These are phyloP conservation scores for Plasmodium gonderi DNA, from an alignment of 169 alveolate genomes.

Conservation along the genomic window DNA sequence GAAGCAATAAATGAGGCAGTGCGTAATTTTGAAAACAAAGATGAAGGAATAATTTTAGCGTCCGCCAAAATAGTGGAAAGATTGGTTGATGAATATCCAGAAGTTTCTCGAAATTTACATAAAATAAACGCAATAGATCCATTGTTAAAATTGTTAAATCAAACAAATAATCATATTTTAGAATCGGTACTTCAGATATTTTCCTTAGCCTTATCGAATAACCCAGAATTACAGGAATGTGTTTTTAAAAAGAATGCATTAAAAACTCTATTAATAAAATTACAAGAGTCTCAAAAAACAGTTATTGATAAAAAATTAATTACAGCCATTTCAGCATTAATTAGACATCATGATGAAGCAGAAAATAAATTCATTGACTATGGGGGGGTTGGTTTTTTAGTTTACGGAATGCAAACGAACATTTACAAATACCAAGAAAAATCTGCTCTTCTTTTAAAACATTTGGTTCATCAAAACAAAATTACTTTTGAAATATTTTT, in stretches of 20 bases:
- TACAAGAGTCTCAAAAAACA: constrained; percentile 55
- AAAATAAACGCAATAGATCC: constrained; percentile 73
- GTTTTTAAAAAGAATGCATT: constrained; percentile 66
- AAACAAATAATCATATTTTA: constrained; percentile 32
- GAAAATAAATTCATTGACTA: constrained; percentile 74
- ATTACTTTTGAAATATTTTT: constrained; percentile 46
- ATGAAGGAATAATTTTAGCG: constrained; percentile 69
- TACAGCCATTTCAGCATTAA: constrained; percentile 71
- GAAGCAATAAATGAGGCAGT: constrained; percentile 75
- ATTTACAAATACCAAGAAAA: constrained; percentile 65
- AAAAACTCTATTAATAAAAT: constrained; percentile 51
- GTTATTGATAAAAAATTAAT: constrained; percentile 53
- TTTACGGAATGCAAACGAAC: constrained; percentile 73
- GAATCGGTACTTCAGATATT: constrained; percentile 70
- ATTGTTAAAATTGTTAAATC: constrained; percentile 48
- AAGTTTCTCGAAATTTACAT: constrained; percentile 55
- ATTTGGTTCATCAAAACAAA: constrained; percentile 61
- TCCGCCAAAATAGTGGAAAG: constrained; percentile 73
- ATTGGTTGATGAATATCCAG: constrained; percentile 70
- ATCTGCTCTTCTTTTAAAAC: constrained; percentile 72
- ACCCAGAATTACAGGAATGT: constrained; percentile 59
- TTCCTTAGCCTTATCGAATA: constrained; percentile 65
- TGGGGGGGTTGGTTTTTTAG: constrained; percentile 67
- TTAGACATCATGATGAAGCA: constrained; percentile 74
- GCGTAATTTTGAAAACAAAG: constrained; percentile 41